Conservation (phyloP, 139 green algal species). For the Ettlia oleoabundans region DNA sequence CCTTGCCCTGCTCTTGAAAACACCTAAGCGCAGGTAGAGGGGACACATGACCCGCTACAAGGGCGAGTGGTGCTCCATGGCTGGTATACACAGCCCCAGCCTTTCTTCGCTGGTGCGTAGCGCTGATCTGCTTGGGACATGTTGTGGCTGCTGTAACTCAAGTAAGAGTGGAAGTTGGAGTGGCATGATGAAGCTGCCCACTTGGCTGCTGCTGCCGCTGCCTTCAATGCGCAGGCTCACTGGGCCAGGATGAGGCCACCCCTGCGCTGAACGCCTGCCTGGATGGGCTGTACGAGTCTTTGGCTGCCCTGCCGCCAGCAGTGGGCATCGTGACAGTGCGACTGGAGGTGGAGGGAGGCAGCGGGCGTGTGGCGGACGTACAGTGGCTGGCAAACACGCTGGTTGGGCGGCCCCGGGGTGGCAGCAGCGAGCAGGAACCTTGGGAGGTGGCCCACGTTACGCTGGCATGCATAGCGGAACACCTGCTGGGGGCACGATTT, state of each 20-base stretch:
- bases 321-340: constrained; percentile 51
- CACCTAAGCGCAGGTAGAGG: constrained; percentile 51
- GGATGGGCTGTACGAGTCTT: constrained; percentile 46
- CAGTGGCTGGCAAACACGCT: constrained; percentile 64
- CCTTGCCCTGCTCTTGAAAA: neutral
- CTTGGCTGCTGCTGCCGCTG: neutral
- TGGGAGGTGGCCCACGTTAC: constrained; percentile 25
- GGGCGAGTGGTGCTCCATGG: constrained; percentile 83
- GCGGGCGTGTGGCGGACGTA: constrained; percentile 44
- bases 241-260: constrained; percentile 56
- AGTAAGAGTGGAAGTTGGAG: too few relatives aligned
- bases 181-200: too few relatives aligned
- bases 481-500: constrained; percentile 28
- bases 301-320: constrained; percentile 46
- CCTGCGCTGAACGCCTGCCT: constrained; percentile 53
- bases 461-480: constrained; percentile 33
- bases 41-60: constrained; percentile 67
- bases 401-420: constrained; percentile 48
- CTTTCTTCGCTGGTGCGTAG: constrained; percentile 62
- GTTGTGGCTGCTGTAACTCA: neutral
- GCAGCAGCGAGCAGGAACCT: neutral
- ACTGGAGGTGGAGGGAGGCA: constrained; percentile 26
- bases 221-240: constrained; percentile 28
- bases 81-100: constrained; percentile 82
- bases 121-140: neutral